Evolutionary conservation across 1,139 yeast species (phyloP), one percentile per base, ranked within the genome.

Genomic region (Hanseniaspora sp.): DNA sequence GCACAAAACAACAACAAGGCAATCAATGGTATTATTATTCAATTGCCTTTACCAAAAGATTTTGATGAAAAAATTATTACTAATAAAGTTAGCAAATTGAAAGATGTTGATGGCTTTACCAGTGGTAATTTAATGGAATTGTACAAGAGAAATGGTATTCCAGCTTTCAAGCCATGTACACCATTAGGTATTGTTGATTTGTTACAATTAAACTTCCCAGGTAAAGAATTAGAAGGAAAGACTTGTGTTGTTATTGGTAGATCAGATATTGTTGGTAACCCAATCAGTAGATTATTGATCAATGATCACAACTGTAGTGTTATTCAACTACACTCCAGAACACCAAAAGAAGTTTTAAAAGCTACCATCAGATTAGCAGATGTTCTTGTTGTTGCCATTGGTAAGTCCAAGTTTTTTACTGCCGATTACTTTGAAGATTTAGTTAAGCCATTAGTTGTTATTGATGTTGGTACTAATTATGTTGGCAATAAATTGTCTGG

Each of bases 61-160:
- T 74, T 92, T 60, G 79, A 86, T 66, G 97, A 90, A 70, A 76
- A 81, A 57, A 76, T 74, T 62, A 75, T 92, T 61, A 90, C 96
- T 53, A 78, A 79, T 60, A 79, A 90, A 23, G 96, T 92, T 34
- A 68, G 74, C 46, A 77, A 88, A 18, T 77, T 75, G 55, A 92
- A 92, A 72, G 99, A 92, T 64, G 96, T 94, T 49, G 99, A 92
- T 67, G 99, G 98, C 1, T 92, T 92, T 65, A 95, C 94, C 53
- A 84, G 95, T 48, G 77, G 70, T 67, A 94, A 92, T 69, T 84
- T 86, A 54, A 97, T 97, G 55, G 97, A 92, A 70, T 77, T 92
- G 61, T 82, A 90, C 64, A 90, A 90, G 71, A 83, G 83, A 62
- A 86, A 86, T 56, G 98, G 98, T 53, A 69, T 76, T 40, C 98